Percentiles rank a stretch among this genome's conserved stretches.
Evolutionary conservation across 2,329 filamentous ascomycete species (phyloP).

Genomic region (Fusarium nurragi): DNA sequence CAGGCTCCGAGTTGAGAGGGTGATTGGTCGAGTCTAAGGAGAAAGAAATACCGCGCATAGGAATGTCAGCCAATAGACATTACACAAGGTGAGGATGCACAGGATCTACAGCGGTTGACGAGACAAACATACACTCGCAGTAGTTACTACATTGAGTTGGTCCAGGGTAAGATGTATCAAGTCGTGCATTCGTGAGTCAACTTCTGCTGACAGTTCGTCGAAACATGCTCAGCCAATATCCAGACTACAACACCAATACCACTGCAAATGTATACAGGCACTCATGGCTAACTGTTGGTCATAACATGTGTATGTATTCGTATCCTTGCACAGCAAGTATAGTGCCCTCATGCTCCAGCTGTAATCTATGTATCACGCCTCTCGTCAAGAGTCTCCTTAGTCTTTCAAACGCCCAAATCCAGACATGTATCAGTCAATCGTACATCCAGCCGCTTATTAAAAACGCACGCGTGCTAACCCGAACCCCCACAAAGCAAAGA

Average conservation of each 20-base stretch:
- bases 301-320: conserved; percentile 5
- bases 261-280: background rate
- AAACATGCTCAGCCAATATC: background rate
- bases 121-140: background rate
- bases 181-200: background rate
- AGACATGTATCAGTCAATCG: conserved; percentile 9
- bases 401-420: conserved; percentile 27
- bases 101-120: background rate
- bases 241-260: background rate
- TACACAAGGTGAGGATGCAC: background rate
- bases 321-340: conserved; percentile 1
- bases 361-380: conserved; percentile 19
- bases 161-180: too few species aligned
- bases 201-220: too few species aligned
- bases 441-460: conserved; percentile 20
- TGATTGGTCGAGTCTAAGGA: conserved; percentile 15
- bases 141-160: background rate
- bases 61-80: background rate
- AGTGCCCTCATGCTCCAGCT: conserved; percentile 6
- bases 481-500: conserved; percentile 4
- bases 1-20: conserved; percentile 25
- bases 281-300: background rate
- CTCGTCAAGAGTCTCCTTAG: background rate
- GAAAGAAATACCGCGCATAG: conserved; percentile 10
- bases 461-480: conserved; percentile 20